A percentile compares a stretch with the other conserved stretches of the same genome.
phyloP scores from a whole-genome alignment of 140 eudicot species.

The Senecio squalidus region DNA sequence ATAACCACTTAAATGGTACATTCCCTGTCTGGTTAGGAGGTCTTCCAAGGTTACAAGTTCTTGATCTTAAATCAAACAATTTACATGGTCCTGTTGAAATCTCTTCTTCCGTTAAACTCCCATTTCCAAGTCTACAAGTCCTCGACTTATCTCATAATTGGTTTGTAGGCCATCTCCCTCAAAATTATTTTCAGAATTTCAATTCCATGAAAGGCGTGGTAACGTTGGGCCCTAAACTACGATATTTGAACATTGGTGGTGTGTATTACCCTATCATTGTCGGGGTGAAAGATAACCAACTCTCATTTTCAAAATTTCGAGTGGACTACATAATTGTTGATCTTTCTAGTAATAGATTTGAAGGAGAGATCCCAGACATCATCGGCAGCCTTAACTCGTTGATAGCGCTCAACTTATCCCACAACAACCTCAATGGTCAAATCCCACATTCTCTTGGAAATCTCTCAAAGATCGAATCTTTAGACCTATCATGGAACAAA shows the following conservation, averaged over 20 bases:
- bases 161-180: constrained; percentile 19
- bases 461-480: constrained; percentile 3
- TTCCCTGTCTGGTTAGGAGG: constrained; percentile 32
- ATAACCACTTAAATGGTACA: constrained; percentile 19
- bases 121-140: constrained; percentile 14
- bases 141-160: constrained; percentile 26
- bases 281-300: background rate
- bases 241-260: background rate
- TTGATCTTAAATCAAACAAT: constrained; percentile 19
- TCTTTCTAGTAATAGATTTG: constrained; percentile 12
- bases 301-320: background rate
- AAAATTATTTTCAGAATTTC: constrained; percentile 1
- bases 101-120: background rate
- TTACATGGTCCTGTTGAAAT: constrained; percentile 18
- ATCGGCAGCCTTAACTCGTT: constrained; percentile 2
- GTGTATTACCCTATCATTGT: background rate
- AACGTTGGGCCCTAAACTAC: background rate
- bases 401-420: constrained; percentile 20
- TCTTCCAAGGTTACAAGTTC: constrained; percentile 23
- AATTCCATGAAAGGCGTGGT: constrained; percentile 15
- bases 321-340: constrained; percentile 1
- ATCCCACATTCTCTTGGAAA: constrained; percentile 7
- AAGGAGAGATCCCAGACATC: constrained; percentile 13
- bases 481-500: constrained; percentile 20
- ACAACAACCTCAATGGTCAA: constrained; percentile 12